These are phyloP conservation scores for Trypanosoma avium DNA, from an alignment of 208 protist species.

Conservation along the genomic window DNA sequence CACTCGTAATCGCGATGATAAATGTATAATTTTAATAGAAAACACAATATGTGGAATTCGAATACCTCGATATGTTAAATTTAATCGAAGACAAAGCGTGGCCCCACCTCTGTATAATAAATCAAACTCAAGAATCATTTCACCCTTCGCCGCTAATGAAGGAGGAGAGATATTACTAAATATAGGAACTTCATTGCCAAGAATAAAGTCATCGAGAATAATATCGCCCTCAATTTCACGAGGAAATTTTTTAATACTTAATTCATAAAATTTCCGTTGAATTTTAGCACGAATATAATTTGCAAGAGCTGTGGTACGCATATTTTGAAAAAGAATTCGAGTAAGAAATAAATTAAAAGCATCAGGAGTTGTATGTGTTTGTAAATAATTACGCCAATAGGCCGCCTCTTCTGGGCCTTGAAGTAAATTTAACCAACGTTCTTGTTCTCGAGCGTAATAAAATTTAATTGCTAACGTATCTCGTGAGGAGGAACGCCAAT, in stretches of 20 bases:
- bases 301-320: slow-evolving; percentile 44
- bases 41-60: slow-evolving; percentile 77
- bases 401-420: slow-evolving; percentile 44
- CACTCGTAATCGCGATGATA: slow-evolving; percentile 62
- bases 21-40: slow-evolving; percentile 58
- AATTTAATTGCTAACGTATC: slow-evolving; percentile 44
- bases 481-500: background rate
- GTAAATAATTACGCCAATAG: slow-evolving; percentile 60
- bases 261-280: slow-evolving; percentile 59
- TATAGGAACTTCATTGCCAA: slow-evolving; percentile 68
- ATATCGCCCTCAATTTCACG: slow-evolving; percentile 64
- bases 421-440: slow-evolving; percentile 71
- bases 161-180: slow-evolving; percentile 70
- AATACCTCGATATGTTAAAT: slow-evolving; percentile 70
- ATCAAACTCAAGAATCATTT: slow-evolving; percentile 85
- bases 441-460: slow-evolving; percentile 49
- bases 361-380: slow-evolving; percentile 59
- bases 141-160: slow-evolving; percentile 56
- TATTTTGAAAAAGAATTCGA: slow-evolving; percentile 81
- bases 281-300: slow-evolving; percentile 49
- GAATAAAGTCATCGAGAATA: slow-evolving; percentile 74
- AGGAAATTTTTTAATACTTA: slow-evolving; percentile 75
- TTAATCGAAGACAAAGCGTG: slow-evolving; percentile 61
- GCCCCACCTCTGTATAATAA: slow-evolving; percentile 73
- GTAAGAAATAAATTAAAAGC: slow-evolving; percentile 71